These are phyloP conservation scores for Malassezia sp. DNA, from an alignment of 1,284 basidiomycete genomes.

Conservation along the genomic window DNA sequence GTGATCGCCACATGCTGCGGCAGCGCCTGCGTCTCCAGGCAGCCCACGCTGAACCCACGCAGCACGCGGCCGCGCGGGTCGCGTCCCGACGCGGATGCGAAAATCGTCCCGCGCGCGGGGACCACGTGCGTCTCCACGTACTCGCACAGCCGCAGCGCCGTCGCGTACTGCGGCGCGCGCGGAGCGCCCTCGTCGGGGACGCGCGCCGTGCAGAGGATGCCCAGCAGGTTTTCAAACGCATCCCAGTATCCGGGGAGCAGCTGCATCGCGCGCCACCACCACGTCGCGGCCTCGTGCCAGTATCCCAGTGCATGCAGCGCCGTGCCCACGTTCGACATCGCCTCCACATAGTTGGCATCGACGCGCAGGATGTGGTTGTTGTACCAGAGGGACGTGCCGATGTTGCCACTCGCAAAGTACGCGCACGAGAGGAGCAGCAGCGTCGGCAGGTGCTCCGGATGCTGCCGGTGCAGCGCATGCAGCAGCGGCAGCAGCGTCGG, in stretches of 20 bases:
- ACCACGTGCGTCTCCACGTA: conserved; percentile 31
- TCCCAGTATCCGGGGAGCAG: conserved; percentile 50
- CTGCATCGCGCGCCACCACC: conserved; percentile 51
- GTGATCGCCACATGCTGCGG: conserved; percentile 38
- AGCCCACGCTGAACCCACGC: background rate
- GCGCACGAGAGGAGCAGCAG: conserved; percentile 40
- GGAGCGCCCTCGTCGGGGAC: background rate
- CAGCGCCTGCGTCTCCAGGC: conserved; percentile 18
- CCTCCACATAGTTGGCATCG: conserved; percentile 49
- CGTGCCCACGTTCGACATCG: conserved; percentile 52
- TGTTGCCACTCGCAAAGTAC: conserved; percentile 35
- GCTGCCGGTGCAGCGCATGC: conserved; percentile 36
- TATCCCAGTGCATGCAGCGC: conserved; percentile 49
- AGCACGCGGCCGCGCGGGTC: background rate
- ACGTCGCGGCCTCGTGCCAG: conserved; percentile 48
- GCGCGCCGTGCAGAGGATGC: conserved; percentile 47
- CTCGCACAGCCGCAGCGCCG: conserved; percentile 48
- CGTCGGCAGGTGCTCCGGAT: conserved; percentile 34
- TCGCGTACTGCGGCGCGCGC: conserved; percentile 34
- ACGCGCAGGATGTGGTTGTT: conserved; percentile 43
- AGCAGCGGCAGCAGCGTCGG: conserved; percentile 37
- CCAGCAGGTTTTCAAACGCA: conserved; percentile 49
- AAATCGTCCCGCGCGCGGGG: conserved; percentile 3
- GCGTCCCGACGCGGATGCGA: background rate
- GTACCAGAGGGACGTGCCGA: conserved; percentile 44